Conservation (phyloP, 2,329 filamentous ascomycete species). For the Fusarium drepaniforme region DNA sequence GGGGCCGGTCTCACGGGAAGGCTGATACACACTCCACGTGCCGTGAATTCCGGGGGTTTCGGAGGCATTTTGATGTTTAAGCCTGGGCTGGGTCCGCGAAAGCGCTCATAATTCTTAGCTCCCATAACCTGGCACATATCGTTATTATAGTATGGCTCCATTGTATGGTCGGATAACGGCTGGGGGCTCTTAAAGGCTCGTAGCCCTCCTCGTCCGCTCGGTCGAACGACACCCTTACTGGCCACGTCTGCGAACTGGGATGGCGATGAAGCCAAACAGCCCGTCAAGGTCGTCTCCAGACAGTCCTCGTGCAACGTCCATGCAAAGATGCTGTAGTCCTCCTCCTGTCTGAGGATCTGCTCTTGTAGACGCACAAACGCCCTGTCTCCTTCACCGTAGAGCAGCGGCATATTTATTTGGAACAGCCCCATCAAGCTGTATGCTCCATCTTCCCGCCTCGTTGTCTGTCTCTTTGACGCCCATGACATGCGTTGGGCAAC, state of each 20-base stretch:
- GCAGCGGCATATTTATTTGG: constrained; percentile 21
- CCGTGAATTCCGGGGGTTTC: not conserved
- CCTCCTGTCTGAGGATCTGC: constrained; percentile 21
- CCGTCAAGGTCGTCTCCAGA: fast-evolving
- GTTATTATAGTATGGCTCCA: not conserved
- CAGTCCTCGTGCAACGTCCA: constrained; percentile 1
- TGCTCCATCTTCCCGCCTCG: constrained; percentile 18
- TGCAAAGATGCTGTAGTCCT: constrained; percentile 24
- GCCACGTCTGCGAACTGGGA: not conserved
- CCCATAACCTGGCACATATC: not conserved
- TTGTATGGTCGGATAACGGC: not conserved
- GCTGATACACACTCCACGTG: not conserved
- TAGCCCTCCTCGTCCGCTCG: not conserved
- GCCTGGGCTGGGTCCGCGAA: not conserved
- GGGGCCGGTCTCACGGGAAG: not conserved
- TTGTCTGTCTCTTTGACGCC: constrained; percentile 21
- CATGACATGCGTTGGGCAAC: constrained; percentile 25
- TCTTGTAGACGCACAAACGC: constrained; percentile 17
- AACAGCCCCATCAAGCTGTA: constrained; percentile 22
- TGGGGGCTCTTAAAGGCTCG: not conserved
- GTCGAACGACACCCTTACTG: not conserved
- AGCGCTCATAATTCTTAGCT: not conserved
- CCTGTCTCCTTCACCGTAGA: constrained; percentile 19
- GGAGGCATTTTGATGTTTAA: not conserved
- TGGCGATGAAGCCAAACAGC: not conserved